Conservation (phyloP, 2,329 filamentous ascomycete genomes). For the Acrocalymma vagum region DNA sequence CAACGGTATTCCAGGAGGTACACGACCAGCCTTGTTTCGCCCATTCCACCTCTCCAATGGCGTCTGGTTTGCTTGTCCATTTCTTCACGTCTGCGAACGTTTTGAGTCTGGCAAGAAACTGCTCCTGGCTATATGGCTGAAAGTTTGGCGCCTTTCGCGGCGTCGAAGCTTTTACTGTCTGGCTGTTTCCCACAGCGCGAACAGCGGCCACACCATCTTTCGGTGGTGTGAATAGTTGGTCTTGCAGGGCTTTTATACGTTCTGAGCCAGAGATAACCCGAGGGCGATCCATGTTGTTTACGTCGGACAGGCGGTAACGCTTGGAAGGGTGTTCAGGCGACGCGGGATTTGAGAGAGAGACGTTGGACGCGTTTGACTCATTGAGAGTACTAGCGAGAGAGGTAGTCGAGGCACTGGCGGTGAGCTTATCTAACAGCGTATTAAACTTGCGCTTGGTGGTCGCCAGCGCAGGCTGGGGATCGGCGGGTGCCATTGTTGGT, state of each 20-base stretch:
- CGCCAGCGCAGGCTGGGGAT: conserved; percentile 64
- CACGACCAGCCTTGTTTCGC: conserved; percentile 93
- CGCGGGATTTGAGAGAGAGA: conserved; percentile 30
- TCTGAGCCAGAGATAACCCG: conserved; percentile 39
- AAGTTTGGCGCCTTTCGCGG: conserved; percentile 69
- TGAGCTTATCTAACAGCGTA: conserved; percentile 70
- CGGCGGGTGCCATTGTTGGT: conserved; percentile 27
- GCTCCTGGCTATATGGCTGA: conserved; percentile 83
- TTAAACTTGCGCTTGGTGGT: conserved; percentile 88
- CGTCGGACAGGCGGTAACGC: conserved; percentile 43
- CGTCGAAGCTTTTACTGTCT: conserved; percentile 30
- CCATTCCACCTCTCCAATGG: conserved; percentile 91
- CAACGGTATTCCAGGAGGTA: conserved; percentile 75
- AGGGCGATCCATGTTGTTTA: conserved; percentile 31
- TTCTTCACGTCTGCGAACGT: conserved; percentile 91
- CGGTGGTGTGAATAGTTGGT: conserved; percentile 39
- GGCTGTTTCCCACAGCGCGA: conserved; percentile 39
- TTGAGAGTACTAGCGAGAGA: conserved; percentile 45
- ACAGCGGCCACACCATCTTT: conserved; percentile 31
- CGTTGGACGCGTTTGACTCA: conserved; percentile 44
- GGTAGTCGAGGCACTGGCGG: conserved; percentile 59
- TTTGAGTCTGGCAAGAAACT: conserved; percentile 81
- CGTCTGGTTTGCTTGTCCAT: conserved; percentile 92
- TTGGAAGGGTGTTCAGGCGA: conserved; percentile 42
- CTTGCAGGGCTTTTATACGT: conserved; percentile 39